Evolutionary conservation across 1,284 basidiomycete species (phyloP).

Genomic region (Exobasidium cylindrosporum): DNA sequence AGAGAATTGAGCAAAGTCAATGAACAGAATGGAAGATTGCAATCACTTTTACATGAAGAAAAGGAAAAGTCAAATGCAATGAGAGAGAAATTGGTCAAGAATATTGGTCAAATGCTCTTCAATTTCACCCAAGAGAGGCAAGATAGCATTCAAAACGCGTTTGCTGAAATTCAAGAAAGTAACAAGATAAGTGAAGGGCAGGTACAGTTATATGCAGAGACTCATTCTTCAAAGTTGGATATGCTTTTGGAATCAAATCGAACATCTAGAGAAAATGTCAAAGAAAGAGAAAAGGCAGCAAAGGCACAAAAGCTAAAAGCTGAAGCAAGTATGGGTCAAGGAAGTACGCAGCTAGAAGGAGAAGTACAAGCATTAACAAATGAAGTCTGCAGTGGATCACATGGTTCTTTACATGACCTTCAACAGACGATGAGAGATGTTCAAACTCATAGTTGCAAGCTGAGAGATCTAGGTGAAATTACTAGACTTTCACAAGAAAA

Average conservation of each 20-base stretch:
- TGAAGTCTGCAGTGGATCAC: neutral
- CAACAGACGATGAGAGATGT: neutral
- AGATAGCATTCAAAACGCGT: neutral
- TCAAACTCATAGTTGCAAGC: neutral
- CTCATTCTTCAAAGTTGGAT: neutral
- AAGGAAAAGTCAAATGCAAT: neutral
- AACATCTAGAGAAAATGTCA: neutral
- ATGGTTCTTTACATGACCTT: neutral
- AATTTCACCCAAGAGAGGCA: constrained; percentile 2
- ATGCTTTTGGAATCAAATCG: neutral
- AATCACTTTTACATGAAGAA: neutral
- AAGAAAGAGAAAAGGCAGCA: neutral
- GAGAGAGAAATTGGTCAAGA: neutral
- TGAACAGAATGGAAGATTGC: neutral
- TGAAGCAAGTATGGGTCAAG: constrained; percentile 3
- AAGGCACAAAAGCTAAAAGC: neutral
- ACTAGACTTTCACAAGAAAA: neutral
- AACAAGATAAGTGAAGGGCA: neutral
- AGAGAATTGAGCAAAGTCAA: neutral
- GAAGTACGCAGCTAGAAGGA: neutral
- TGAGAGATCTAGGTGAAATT: neutral
- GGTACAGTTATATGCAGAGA: neutral
- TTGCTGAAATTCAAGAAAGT: neutral
- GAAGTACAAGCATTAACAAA: neutral
- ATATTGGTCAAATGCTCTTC: neutral